Evolutionary conservation across 441 rosid species (phyloP), one percentile per base, ranked within the genome.

Genomic region (Eruca vesicaria): DNA sequence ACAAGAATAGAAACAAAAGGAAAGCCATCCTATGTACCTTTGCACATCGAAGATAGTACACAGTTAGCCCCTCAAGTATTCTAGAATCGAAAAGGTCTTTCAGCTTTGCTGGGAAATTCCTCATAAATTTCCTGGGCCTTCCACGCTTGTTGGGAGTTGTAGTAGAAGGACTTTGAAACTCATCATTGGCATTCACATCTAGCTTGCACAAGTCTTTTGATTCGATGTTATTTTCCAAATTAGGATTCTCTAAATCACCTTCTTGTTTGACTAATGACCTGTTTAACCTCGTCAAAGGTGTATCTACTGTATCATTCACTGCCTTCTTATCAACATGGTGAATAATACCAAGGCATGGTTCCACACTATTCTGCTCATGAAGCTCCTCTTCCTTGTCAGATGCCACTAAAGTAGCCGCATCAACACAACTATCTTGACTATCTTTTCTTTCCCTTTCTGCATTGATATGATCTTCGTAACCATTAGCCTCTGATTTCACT

Each of bases 41-140:
- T 29, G 79, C 62, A 52, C 80, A 77, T 45, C 97, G 87, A 11
- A 82, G 15, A 78, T 95, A 95, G 71, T 78, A 86, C 79, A 92
- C 98, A 58, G 72, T 64, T 50, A 75, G 36, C 61, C 91, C 99
- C 79, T 95, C 99, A 6, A 95, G 88, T 69, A 95, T 82, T 35
- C 99, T 90, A 2, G 89, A 81, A 72, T 84, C 89, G 6, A 95
- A 82, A 79, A 95, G 82, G 50, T 88, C 96, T 84, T 82, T 88
- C 79, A 95, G 76, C 75, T 84, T 86, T 0, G 86, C 15, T 6
- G 90, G 89, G 66, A 86, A 88, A 73, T 71, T 86, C 84, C 85
- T 86, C 9, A 61, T 38, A 38, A 59, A 66, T 78, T 71, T 85
- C 72, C 62, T 82, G 1, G 84, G 71, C 77, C 67, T 73, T 67